phyloP scores from a whole-genome alignment of 305 asterid genomes.

The Fraxinus platypoda region DNA sequence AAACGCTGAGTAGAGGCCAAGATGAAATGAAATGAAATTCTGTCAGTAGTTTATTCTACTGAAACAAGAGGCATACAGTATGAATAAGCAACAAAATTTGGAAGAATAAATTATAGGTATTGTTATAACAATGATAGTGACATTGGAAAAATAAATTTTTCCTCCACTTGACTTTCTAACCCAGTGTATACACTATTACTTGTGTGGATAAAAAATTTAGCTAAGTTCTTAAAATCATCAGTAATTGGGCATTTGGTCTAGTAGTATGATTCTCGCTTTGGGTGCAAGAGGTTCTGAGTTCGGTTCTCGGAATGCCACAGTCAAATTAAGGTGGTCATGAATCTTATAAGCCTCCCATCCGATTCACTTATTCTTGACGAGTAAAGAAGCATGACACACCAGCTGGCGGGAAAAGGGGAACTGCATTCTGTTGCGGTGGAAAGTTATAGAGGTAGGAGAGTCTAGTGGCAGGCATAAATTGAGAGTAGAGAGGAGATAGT shows the following conservation, averaged over 20 bases:
- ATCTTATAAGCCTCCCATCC: background rate
- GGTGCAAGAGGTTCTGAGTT: constrained; percentile 67
- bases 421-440: background rate
- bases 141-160: no score
- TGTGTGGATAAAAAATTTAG: background rate
- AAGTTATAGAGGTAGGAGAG: background rate
- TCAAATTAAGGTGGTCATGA: background rate
- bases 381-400: background rate
- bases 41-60: background rate
- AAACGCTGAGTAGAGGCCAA: background rate
- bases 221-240: background rate
- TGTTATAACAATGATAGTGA: background rate
- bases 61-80: background rate
- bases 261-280: constrained; percentile 66
- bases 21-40: background rate
- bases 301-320: constrained; percentile 66
- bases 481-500: background rate
- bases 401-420: background rate
- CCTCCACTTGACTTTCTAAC: background rate
- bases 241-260: constrained; percentile 38
- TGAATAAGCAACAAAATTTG: background rate
- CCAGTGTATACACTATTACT: background rate
- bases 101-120: background rate
- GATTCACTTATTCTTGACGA: background rate
- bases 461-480: background rate